phyloP scores from a whole-genome alignment of 768 basidiomycete species.

The Lactifluus subvellereus region DNA sequence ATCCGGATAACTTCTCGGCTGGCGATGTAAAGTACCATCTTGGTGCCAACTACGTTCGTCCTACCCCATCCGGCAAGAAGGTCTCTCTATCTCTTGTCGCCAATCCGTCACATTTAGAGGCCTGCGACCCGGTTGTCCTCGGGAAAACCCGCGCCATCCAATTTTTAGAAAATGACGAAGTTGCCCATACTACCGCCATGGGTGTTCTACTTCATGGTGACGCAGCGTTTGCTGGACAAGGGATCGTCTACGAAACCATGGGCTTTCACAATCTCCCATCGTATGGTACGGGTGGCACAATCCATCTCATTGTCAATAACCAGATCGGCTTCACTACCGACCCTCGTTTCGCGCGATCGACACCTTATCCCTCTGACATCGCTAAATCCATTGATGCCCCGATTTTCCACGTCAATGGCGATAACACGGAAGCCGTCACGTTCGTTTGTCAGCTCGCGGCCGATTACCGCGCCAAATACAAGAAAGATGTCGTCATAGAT shows the following conservation, averaged over 20 bases:
- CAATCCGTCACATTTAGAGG: slow-evolving; percentile 97
- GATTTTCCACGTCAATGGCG: slow-evolving; percentile 99
- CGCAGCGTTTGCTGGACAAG: slow-evolving; percentile 97
- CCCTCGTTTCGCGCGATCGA: slow-evolving; percentile 94
- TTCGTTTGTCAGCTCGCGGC: slow-evolving; percentile 98
- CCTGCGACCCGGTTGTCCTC: slow-evolving; percentile 96
- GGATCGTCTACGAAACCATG: slow-evolving; percentile 99
- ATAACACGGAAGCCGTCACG: slow-evolving; percentile 97
- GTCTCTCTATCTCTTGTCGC: slow-evolving; percentile 96
- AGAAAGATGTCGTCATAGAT: slow-evolving; percentile 97
- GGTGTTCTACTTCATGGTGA: slow-evolving; percentile 95
- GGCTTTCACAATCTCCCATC: slow-evolving; percentile 92
- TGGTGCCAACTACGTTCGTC: slow-evolving; percentile 97
- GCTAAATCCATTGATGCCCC: slow-evolving; percentile 98
- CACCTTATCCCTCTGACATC: slow-evolving; percentile 96
- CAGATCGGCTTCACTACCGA: slow-evolving; percentile 99
- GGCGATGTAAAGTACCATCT: slow-evolving; percentile 99
- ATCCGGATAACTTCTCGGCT: slow-evolving; percentile 70
- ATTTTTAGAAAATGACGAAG: slow-evolving; percentile 86
- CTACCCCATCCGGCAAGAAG: slow-evolving; percentile 96
- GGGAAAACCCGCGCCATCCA: slow-evolving; percentile 98
- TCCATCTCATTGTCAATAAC: slow-evolving; percentile 98
- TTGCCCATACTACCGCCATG: slow-evolving; percentile 80
- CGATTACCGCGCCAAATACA: slow-evolving; percentile 96
- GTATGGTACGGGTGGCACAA: slow-evolving; percentile 97